Base-by-base conservation (phyloP, 371 early-diverging fungal species). In the Apophysomyces trapeziformis region DNA sequence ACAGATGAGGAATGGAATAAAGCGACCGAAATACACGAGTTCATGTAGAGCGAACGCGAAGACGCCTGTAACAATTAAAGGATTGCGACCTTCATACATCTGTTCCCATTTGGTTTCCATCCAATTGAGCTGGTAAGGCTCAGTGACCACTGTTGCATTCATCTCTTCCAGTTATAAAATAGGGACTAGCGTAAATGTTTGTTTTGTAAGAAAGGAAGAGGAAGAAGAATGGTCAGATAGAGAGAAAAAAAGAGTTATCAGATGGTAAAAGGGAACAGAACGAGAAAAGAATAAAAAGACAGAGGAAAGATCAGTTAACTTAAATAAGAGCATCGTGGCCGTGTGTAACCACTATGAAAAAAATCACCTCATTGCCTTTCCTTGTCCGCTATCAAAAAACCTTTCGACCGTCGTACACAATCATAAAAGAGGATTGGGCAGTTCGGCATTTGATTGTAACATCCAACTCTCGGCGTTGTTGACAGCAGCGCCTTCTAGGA, bases 1-100 rank as follows among this genome's bases (percentile, higher is more conserved):
- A 66, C 88, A 89, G 57, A 88, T 78, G 47, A 88, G 70, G 74
- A 88, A 93, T 37, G 93, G 93, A 47, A 92, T 56, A 71, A 88
- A 92, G 37, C 92, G 89, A 16, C 88, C 89, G 79, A 90, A 92
- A 77, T 93, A 93, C 61, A 92, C 87, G 63, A 89, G 50, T 74
- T 93, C 91, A 79, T 93, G 93, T 79, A 91, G 83, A 18, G 85
- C 18, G 68, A 93, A 91, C 26, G 87, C 78, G 57, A 91, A 67
- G 6, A 86, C 71, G 26, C 90, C 87, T 32, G 90, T 87, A 39
- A 89, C 89, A 47, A 92, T 41, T 54, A 89, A 71, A 63, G 90
- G 90, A 71, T 91, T 87, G 67, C 88, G 87, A 9, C 85, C 92
- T 57, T 85, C 84, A 61, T 88, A 92, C 68, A 88, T 35, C 43